Evolutionary conservation across 1,139 yeast genomes (phyloP), one percentile per base, ranked within the genome.

Genomic region (Kodamaea arcana): DNA sequence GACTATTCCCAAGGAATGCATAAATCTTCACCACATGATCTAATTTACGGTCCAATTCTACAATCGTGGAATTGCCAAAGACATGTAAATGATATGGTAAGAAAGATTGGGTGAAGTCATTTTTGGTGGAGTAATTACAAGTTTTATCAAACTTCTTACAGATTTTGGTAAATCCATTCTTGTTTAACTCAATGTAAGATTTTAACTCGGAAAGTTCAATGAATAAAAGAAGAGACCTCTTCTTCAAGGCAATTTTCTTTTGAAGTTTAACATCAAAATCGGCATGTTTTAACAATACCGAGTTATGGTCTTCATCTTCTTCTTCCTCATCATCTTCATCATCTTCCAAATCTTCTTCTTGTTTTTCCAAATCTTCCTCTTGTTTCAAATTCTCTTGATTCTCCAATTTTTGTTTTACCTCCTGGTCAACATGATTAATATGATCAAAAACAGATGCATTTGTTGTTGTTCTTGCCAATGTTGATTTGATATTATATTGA

Each of bases 131-230:
- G 30, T 84, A 76, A 42, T 75, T 74, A 48, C 88, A 67, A 14
- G 85, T 80, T 55, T 90, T 90, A 60, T 90, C 96, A 56, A 85
- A 90, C 62, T 90, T 90, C 56, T 90, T 90, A 47, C 88, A 70
- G 32, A 88, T 90, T 60, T 90, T 90, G 30, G 84, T 75, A 60
- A 90, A 86, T 5, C 97, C 97, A 23, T 94, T 85, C 46, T 73
- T 74, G 65, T 90, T 90, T 47, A 90, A 69, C 51, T 87, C 95
- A 35, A 84, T 70, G 54, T 65, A 90, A 10, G 94, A 84, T 50
- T 83, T 80, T 47, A 90, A 70, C 56, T 90, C 97, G n/a, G 88
- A 80, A 24, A 88, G 65, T 16, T 78, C 69, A 9, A 92, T 90
- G 62, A 78, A 90, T 31, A 80, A 60, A 10, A 80, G 72, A 29